Conservation (phyloP, 1,284 basidiomycete genomes). For the Trichosporon asahii region DNA sequence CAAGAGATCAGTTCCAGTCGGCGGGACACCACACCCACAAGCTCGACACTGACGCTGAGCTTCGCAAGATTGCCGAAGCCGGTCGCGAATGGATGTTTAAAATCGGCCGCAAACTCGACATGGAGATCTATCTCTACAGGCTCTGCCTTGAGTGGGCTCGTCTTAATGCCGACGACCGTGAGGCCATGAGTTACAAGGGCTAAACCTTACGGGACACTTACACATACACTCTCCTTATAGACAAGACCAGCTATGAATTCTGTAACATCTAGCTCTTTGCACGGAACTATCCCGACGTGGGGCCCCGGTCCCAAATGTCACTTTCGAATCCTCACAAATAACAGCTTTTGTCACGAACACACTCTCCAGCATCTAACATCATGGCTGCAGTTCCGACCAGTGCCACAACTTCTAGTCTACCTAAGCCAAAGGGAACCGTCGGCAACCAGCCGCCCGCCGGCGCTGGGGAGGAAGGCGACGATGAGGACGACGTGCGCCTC, state of each 20-base stretch:
- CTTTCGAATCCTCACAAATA: not conserved
- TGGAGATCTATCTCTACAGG: constrained; percentile 84
- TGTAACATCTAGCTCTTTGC: not conserved
- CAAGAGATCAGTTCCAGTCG: constrained; percentile 43
- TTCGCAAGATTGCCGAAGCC: constrained; percentile 76
- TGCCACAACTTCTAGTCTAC: not conserved
- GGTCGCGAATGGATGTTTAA: constrained; percentile 86
- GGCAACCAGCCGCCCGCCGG: not conserved
- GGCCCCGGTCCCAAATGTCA: not conserved
- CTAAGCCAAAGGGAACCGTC: not conserved
- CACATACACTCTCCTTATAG: not conserved
- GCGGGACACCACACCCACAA: constrained; percentile 48
- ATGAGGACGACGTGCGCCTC: constrained; percentile 36
- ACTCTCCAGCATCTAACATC: not conserved
- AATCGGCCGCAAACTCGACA: constrained; percentile 74
- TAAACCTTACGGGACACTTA: not conserved
- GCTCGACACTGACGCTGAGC: constrained; percentile 67
- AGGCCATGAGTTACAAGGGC: constrained; percentile 57
- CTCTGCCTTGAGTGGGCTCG: constrained; percentile 85
- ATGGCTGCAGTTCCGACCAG: not conserved
- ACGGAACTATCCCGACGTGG: not conserved
- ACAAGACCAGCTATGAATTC: not conserved
- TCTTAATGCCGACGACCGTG: constrained; percentile 76
- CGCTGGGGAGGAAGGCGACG: constrained; percentile 18
- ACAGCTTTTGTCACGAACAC: not conserved